Evolutionary conservation across 176 grass and related monocot species (phyloP).

Genomic region (Zizania latifolia): DNA sequence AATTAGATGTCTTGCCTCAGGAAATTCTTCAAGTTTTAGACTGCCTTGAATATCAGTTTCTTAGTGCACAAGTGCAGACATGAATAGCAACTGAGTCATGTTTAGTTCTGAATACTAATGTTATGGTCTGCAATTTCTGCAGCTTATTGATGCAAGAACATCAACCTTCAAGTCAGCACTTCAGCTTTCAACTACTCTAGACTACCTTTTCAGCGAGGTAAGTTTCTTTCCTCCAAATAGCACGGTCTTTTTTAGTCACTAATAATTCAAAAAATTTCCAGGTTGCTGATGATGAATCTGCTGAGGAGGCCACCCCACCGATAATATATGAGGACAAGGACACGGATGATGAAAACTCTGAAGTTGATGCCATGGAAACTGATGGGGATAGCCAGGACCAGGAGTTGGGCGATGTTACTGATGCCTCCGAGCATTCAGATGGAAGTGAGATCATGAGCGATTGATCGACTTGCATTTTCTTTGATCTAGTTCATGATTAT

Average conservation of each 20-base stretch:
- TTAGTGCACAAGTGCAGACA: not conserved
- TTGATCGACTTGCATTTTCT: constrained; percentile 9
- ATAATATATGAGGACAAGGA: constrained; percentile 81
- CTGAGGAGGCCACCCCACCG: constrained; percentile 25
- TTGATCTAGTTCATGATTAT: not conserved
- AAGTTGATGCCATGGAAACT: constrained; percentile 68
- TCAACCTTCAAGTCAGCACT: constrained; percentile 68
- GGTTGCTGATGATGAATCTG: constrained; percentile 63
- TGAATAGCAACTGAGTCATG: not conserved
- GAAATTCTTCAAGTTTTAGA: not conserved
- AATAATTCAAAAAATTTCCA: constrained; percentile 31
- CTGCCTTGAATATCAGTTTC: not conserved
- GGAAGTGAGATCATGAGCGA: constrained; percentile 73
- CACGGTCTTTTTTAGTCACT: not conserved
- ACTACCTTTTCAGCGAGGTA: constrained; percentile 63
- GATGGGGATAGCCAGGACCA: constrained; percentile 41
- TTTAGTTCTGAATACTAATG: constrained; percentile 1
- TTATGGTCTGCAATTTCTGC: constrained; percentile 12
- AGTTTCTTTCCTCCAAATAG: constrained; percentile 22
- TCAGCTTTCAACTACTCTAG: constrained; percentile 71
- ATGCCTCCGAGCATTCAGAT: constrained; percentile 63
- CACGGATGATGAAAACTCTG: constrained; percentile 72
- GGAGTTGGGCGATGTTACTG: constrained; percentile 47
- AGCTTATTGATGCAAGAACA: constrained; percentile 89
- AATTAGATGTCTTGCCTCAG: not conserved